phyloP scores from a whole-genome alignment of 2,329 filamentous ascomycete species.

The Aspergillus sp. region DNA sequence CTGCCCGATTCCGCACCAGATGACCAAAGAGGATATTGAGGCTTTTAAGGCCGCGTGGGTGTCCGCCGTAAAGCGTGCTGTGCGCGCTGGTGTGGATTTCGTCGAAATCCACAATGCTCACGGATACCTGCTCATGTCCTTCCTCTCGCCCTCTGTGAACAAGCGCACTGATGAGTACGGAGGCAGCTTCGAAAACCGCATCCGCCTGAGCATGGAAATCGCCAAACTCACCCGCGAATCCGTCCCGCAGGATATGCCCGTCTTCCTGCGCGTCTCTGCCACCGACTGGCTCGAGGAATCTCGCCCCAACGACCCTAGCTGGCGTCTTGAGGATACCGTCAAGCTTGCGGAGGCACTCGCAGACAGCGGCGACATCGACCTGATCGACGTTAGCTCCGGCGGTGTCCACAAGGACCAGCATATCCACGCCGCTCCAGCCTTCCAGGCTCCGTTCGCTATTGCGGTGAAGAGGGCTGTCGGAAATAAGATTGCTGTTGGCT shows the following conservation, averaged over 20 bases:
- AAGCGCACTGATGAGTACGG: constrained; percentile 54
- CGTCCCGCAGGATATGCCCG: constrained; percentile 62
- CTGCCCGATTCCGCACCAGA: constrained; percentile 57
- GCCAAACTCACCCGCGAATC: constrained; percentile 55
- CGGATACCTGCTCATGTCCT: constrained; percentile 66
- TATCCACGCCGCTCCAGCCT: constrained; percentile 50
- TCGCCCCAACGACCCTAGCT: constrained; percentile 51
- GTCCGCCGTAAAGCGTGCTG: constrained; percentile 51
- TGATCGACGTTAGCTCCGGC: constrained; percentile 38
- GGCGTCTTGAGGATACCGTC: constrained; percentile 60
- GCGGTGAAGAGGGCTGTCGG: constrained; percentile 67
- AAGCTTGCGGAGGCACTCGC: constrained; percentile 62
- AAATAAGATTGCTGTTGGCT: constrained; percentile 62
- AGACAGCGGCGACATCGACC: constrained; percentile 53
- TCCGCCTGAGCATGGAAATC: constrained; percentile 60
- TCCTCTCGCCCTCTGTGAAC: constrained; percentile 65
- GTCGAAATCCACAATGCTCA: constrained; percentile 78
- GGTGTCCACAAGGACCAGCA: constrained; percentile 55
- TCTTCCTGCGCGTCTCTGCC: constrained; percentile 67
- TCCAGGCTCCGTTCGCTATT: constrained; percentile 68
- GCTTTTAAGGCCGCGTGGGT: constrained; percentile 57
- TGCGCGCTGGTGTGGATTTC: constrained; percentile 66
- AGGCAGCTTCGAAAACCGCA: constrained; percentile 56
- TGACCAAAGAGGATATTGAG: constrained; percentile 63
- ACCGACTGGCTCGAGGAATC: constrained; percentile 65